phyloP scores from a whole-genome alignment of 768 basidiomycete genomes.

The Boletus bicolor region DNA sequence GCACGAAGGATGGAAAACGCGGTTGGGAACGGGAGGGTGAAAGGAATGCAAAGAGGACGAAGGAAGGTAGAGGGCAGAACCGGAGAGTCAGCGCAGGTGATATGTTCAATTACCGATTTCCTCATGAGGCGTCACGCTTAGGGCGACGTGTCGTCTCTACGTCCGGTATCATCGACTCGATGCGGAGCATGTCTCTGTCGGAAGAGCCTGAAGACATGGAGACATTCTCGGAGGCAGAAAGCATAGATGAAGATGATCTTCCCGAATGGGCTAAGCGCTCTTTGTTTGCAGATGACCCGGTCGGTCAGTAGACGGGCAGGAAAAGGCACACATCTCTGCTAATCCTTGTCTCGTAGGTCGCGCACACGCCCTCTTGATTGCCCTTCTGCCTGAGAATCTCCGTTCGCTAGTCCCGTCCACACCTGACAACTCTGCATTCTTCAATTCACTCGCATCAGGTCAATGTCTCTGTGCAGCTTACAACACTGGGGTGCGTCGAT shows the following conservation, averaged over 20 bases:
- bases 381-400: conserved; percentile 60
- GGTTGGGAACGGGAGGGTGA: conserved; percentile 49
- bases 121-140: conserved; percentile 17
- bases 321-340: background rate
- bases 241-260: conserved; percentile 66
- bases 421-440: conserved; percentile 38
- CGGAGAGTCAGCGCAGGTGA: conserved; percentile 31
- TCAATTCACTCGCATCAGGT: conserved; percentile 65
- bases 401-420: conserved; percentile 36
- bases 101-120: conserved; percentile 24
- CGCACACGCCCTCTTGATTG: conserved; percentile 54
- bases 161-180: conserved; percentile 52
- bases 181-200: conserved; percentile 45
- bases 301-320: conserved; percentile 46
- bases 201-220: conserved; percentile 61
- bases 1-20: conserved; percentile 44
- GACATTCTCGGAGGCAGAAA: conserved; percentile 38
- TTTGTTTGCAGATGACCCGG: conserved; percentile 50
- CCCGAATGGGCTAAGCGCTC: conserved; percentile 74
- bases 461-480: conserved; percentile 79
- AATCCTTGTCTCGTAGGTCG: conserved; percentile 47
- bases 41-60: conserved; percentile 43
- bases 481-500: conserved; percentile 76
- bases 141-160: conserved; percentile 53
- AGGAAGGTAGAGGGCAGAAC: conserved; percentile 38